A percentile compares a stretch with the other conserved stretches of the same genome.
phyloP scores from a whole-genome alignment of 2,329 filamentous ascomycete genomes.

The Sporothrix variecibatus region DNA sequence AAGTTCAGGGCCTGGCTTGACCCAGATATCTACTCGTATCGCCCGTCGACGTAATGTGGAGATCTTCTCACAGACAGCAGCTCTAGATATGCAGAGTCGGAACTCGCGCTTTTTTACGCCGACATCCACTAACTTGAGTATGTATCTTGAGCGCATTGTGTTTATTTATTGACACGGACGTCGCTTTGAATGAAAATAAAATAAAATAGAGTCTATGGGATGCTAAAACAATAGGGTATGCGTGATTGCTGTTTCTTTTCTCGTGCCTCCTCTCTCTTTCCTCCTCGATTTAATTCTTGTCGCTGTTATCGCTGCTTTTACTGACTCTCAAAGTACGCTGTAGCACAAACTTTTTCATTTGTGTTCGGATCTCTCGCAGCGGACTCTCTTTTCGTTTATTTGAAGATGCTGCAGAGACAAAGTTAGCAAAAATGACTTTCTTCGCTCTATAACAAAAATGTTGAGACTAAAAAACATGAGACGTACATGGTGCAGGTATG shows the following conservation, averaged over 20 bases:
- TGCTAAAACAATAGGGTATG: slow-evolving; percentile 3
- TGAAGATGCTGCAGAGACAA: not conserved
- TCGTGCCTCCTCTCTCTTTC: not conserved
- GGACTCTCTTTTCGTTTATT: not conserved
- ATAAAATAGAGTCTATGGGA: not conserved
- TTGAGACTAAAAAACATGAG: not conserved
- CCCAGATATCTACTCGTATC: not conserved
- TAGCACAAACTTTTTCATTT: not conserved
- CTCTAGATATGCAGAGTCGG: not conserved
- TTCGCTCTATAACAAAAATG: not conserved
- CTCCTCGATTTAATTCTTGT: not conserved
- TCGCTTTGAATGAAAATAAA: not conserved
- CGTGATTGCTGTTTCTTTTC: not conserved
- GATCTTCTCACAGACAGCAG: not conserved
- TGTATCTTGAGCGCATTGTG: not conserved
- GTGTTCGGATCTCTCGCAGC: not conserved
- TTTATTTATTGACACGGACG: not conserved
- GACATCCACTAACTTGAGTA: not conserved
- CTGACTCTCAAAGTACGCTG: not conserved
- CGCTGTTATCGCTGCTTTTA: not conserved
- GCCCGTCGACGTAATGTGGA: slow-evolving; percentile 5
- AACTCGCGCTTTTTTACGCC: not conserved
- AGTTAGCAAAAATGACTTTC: not conserved
- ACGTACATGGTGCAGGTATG: not conserved
- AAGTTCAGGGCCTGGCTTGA: not conserved